Base-by-base conservation (phyloP, 1,139 yeast genomes). In the Blastobotrys indianensis region DNA sequence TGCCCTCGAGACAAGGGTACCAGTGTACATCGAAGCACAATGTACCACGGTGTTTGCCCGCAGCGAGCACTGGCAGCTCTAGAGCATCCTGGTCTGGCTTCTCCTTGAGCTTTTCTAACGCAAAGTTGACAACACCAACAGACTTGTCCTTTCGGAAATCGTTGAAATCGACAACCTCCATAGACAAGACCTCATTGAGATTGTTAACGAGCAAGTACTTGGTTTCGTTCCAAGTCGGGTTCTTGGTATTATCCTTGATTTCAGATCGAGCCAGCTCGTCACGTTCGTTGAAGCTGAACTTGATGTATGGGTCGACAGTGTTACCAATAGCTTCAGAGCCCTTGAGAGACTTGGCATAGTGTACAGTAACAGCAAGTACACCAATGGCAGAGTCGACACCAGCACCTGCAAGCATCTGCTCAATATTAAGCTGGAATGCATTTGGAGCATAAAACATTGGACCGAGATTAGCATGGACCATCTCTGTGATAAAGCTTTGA, bases 371-470 rank as follows among this genome's bases (percentile, higher is more conserved):
- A 39, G 82, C 82, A 55, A 90, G 69, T 25, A 92, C 86, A 68
- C 98, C 98, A 56, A 87, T 75, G 9, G 97, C 84, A 20, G 94
- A 79, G 58, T 82, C 83, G 48, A 80, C 68, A 37, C 85, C 82
- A 48, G 86, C 79, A 60, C 97, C 96, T 23, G 95, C 84, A 58
- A 92, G 68, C 62, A 92, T 72, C 67, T 88, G 97, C 62, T 94
- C 95, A 42, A 92, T 76, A 60, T 92, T 92, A 62, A 92, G 72
- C 69, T 92, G 95, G 73, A 87, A 85, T 2, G 96, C 86, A 56
- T 92, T 80, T 25, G 98, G 98, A 41, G 85, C 73, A 60, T 85
- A 84, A 45, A 92, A 63, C 72, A 92, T 77, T 17, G 97, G 92
- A 11, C 97, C 97, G 44, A 79, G 80, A 64, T 84, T 88, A 60